Base-by-base conservation (phyloP, 1,284 basidiomycete species). In the Microbotryomycetes sp. region DNA sequence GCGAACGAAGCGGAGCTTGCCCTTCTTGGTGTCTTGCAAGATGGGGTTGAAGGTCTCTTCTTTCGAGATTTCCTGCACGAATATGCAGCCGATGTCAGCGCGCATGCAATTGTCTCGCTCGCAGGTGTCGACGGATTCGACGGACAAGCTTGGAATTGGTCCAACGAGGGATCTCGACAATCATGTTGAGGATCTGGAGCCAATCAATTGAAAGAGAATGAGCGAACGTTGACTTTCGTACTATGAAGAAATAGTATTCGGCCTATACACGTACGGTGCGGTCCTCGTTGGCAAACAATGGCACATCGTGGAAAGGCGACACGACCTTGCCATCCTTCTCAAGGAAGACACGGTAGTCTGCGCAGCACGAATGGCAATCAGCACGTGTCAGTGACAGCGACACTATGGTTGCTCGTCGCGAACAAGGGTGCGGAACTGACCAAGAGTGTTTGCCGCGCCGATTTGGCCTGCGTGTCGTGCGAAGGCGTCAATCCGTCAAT, bases 111-210 rank as follows among this genome's bases (percentile, higher is more conserved):
- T 47, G 45, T 9, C 29, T 14, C 22, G 26, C 32, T 19, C 23
- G n/a, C 28, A 9, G 47, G 25, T 16, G 23, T 23, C 16, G 42
- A 42, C 25, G 45, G 16, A 22, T 31, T 19, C 12, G 6, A 28
- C 23, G 12, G 19, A 51, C 56, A 59, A 71, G 66, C 64, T 72
- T 73, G 65, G 74, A 77, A 82, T 98, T 98, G 77, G 93, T 97
- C 96, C 96, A 99, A 74, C 96, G 88, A 57, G 96, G 96, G 65
- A 99, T 88, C 80, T 98, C 94, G 76, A 97, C 92, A 77, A 97
- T 81, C 92, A 97, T 94, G 86, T 96, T 94, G 79, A 97, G 83
- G 81, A 97, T 87, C 77, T 64, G 61, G 15, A 47, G 22, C 15
- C 15, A n/a, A n/a, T 15, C 15, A 15, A 15, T n/a, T n/a, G 45